Conservation (phyloP, 2,329 filamentous ascomycete genomes). For the Sporothrix brasiliensis region DNA sequence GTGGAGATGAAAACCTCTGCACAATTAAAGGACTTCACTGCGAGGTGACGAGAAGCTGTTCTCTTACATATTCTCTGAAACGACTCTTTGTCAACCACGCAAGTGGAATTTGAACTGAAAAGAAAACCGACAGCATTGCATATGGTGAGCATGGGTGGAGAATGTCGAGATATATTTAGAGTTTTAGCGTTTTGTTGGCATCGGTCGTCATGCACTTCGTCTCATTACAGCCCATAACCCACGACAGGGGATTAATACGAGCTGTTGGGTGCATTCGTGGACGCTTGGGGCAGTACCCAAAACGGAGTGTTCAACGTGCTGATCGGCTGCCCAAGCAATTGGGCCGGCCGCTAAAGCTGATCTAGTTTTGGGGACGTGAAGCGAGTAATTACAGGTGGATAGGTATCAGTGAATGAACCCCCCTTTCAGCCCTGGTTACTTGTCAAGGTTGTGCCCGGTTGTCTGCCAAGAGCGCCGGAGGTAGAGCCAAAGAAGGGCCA, state of each 20-base stretch:
- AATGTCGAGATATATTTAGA: slow-evolving; percentile 11
- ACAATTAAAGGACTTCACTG: too few species aligned
- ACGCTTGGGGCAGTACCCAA: background rate
- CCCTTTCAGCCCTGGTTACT: slow-evolving; percentile 9
- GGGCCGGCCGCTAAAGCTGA: background rate
- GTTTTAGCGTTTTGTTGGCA: background rate
- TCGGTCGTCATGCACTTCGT: background rate
- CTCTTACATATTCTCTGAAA: too few species aligned
- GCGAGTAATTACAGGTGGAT: background rate
- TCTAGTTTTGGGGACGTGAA: background rate
- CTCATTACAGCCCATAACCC: slow-evolving; percentile 5
- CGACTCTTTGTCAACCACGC: too few species aligned
- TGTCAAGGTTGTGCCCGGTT: background rate
- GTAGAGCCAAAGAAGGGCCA: slow-evolving; percentile 3
- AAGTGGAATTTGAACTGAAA: too few species aligned
- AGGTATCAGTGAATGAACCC: background rate
- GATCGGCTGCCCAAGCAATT: background rate
- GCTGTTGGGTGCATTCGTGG: background rate
- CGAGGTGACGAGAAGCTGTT: too few species aligned
- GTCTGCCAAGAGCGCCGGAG: slow-evolving; percentile 20
- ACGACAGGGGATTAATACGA: slow-evolving; percentile 10
- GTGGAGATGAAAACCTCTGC: too few species aligned
- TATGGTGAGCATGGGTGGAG: background rate
- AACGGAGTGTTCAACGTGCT: background rate
- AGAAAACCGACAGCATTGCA: too few species aligned